phyloP scores from a whole-genome alignment of 345 rosid genomes.

The Eucalyptus fibrosa region DNA sequence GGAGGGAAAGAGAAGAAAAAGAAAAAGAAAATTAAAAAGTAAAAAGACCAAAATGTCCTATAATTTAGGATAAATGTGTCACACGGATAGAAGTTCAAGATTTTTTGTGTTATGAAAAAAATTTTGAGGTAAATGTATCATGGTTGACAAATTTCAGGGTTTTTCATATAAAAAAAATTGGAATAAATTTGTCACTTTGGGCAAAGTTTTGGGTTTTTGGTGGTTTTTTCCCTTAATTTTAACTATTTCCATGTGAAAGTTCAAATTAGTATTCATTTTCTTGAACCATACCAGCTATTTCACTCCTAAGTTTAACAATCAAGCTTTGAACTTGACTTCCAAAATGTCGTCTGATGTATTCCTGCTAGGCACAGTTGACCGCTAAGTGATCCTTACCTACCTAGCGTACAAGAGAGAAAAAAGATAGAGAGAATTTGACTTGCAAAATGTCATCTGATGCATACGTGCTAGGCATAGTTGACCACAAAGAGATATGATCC shows the following conservation, averaged over 20 bases:
- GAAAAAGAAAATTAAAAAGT: no score
- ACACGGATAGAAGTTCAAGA: no score
- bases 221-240: neutral
- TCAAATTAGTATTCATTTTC: neutral
- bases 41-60: no score
- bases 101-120: no score
- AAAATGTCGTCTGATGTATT: neutral
- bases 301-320: neutral
- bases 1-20: no score
- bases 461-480: neutral
- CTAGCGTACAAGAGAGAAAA: neutral
- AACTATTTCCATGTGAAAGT: neutral
- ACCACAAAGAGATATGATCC: neutral
- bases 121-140: rapidly evolving
- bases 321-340: neutral
- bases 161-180: no score
- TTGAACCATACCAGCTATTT: neutral
- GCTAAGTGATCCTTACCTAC: neutral
- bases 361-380: neutral
- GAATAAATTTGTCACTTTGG: rapidly evolving
- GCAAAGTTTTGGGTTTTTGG: rapidly evolving
- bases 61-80: no score
- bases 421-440: neutral
- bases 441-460: neutral
- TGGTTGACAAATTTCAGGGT: no score